phyloP scores from a whole-genome alignment of 2,329 filamentous ascomycete species.

The Penicillium rolfsii region DNA sequence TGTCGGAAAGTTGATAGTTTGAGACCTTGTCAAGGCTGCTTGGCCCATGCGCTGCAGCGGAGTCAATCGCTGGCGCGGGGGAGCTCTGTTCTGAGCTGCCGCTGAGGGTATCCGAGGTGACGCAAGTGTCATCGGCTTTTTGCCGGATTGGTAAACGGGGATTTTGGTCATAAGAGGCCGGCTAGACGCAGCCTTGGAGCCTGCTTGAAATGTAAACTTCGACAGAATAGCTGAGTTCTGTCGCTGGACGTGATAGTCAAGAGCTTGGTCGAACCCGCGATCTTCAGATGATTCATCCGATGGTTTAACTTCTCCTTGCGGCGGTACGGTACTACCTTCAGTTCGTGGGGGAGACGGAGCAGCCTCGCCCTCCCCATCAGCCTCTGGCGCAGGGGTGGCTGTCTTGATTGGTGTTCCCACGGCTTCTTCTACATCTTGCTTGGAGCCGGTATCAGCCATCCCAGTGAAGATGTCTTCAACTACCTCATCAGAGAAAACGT shows the following conservation, averaged over 20 bases:
- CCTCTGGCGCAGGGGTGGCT: not conserved
- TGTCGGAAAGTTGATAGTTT: slow-evolving; percentile 37
- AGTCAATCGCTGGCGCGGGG: slow-evolving; percentile 36
- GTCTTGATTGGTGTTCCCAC: slow-evolving; percentile 2
- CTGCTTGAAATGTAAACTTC: slow-evolving; percentile 40
- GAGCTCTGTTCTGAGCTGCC: slow-evolving; percentile 14
- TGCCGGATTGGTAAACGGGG: slow-evolving; percentile 16
- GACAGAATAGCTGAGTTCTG: slow-evolving; percentile 43
- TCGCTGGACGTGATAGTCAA: slow-evolving; percentile 42
- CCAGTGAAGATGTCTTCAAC: slow-evolving; percentile 55
- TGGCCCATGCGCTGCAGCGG: slow-evolving; percentile 48
- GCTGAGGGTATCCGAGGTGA: slow-evolving; percentile 19
- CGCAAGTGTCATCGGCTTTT: slow-evolving; percentile 4
- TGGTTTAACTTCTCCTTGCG: not conserved
- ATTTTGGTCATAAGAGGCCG: slow-evolving; percentile 14
- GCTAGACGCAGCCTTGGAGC: slow-evolving; percentile 3
- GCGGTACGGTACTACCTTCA: not conserved
- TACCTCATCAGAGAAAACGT: slow-evolving; percentile 58
- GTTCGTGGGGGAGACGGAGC: not conserved
- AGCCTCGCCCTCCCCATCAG: not conserved
- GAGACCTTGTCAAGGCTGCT: slow-evolving; percentile 44
- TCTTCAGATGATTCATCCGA: slow-evolving; percentile 24
- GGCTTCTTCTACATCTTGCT: slow-evolving; percentile 10
- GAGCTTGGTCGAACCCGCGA: slow-evolving; percentile 36
- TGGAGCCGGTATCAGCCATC: slow-evolving; percentile 42